Evolutionary conservation across 2,329 filamentous ascomycete genomes (phyloP).

Genomic region (Elsinoe fawcettii): DNA sequence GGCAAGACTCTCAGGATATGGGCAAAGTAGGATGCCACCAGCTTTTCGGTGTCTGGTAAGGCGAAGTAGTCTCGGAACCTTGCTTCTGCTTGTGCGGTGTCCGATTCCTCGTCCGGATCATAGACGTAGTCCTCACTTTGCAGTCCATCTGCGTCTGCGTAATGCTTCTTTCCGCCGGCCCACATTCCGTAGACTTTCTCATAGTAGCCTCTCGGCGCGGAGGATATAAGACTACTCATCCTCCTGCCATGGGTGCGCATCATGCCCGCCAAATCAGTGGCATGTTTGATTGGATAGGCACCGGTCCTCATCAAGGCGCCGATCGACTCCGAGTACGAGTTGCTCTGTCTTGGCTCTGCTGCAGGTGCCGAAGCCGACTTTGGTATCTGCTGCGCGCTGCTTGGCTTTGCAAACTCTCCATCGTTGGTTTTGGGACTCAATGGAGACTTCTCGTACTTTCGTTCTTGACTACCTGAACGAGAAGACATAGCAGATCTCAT

Average conservation of each 20-base stretch:
- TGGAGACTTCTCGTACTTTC: slow-evolving; percentile 1
- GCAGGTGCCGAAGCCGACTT: not conserved
- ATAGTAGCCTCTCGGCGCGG: slow-evolving; percentile 84
- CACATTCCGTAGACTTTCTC: slow-evolving; percentile 98
- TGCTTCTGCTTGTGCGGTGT: slow-evolving; percentile 47
- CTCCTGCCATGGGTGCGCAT: slow-evolving; percentile 69
- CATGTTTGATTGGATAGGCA: slow-evolving; percentile 56
- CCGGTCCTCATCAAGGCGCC: slow-evolving; percentile 56
- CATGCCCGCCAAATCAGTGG: slow-evolving; percentile 57
- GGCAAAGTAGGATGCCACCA: slow-evolving; percentile 87
- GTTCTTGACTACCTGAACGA: slow-evolving; percentile 11
- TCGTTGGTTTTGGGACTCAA: not conserved
- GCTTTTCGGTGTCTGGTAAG: slow-evolving; percentile 70
- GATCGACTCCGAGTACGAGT: slow-evolving; percentile 32
- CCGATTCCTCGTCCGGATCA: slow-evolving; percentile 49
- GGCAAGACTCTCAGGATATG: slow-evolving; percentile 83
- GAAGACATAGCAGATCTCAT: slow-evolving; percentile 3
- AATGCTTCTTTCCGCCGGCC: slow-evolving; percentile 84
- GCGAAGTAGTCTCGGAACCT: slow-evolving; percentile 87
- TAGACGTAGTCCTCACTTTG: slow-evolving; percentile 54
- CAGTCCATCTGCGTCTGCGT: slow-evolving; percentile 62
- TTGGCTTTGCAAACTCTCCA: slow-evolving; percentile 9
- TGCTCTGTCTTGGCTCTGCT: slow-evolving; percentile 12
- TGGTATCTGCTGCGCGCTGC: slow-evolving; percentile 2
- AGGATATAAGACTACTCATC: slow-evolving; percentile 59